Conservation (phyloP, 202 grass and related monocot species). For the Zizania palustris region DNA sequence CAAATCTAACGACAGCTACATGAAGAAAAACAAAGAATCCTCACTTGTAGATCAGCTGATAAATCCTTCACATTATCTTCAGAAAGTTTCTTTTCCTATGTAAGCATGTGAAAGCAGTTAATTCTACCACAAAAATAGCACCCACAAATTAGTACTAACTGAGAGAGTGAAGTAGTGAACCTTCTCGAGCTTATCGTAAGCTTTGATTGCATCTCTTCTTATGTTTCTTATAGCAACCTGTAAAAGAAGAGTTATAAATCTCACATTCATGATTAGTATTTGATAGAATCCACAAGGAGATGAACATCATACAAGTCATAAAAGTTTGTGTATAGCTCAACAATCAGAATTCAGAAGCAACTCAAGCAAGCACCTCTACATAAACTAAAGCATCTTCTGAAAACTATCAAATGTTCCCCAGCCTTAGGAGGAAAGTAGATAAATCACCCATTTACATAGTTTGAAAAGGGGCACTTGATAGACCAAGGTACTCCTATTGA, state of each 20-base stretch:
- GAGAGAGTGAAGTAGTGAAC: slow-evolving; percentile 59
- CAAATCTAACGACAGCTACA: not conserved
- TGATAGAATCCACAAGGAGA: slow-evolving; percentile 9
- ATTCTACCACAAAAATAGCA: slow-evolving; percentile 8
- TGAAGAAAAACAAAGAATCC: not conserved
- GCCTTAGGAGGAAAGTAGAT: not conserved
- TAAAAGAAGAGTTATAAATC: slow-evolving; percentile 27
- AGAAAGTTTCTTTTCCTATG: slow-evolving; percentile 97
- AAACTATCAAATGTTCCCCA: not conserved
- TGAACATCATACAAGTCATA: not conserved
- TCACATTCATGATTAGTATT: not conserved
- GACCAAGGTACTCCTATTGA: not conserved
- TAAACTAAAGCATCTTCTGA: not conserved
- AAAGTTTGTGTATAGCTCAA: not conserved
- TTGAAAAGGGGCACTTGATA: not conserved
- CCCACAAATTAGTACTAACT: slow-evolving; percentile 13
- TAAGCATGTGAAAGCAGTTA: slow-evolving; percentile 24
- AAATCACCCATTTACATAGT: not conserved
- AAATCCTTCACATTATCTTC: slow-evolving; percentile 98
- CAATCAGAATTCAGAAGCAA: too few species aligned
- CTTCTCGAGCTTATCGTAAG: slow-evolving; percentile 95
- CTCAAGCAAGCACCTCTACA: not conserved
- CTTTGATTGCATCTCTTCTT: slow-evolving; percentile 90
- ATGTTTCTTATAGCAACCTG: slow-evolving; percentile 96
- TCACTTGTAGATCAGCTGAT: slow-evolving; percentile 71